Percentiles rank a stretch among this genome's conserved stretches.
Evolutionary conservation across 78 protist species (phyloP).

Genomic region (Dictyostelium brefeldianum): DNA sequence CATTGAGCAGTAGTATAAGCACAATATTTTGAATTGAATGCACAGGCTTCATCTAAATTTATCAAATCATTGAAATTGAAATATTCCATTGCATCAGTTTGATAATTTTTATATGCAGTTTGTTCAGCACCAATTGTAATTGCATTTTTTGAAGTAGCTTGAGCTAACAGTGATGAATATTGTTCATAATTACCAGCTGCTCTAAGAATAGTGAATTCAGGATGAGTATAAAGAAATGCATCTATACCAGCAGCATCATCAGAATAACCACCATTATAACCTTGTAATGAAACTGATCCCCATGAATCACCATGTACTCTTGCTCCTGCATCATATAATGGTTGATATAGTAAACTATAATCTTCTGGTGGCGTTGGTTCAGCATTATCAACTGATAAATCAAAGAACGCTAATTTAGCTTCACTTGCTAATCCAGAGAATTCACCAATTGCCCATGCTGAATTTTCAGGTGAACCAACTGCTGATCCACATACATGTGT

Average conservation of each 20-base stretch:
- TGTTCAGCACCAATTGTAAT: slow-evolving; percentile 52
- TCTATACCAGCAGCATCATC: slow-evolving; percentile 32
- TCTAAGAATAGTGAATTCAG: slow-evolving; percentile 37
- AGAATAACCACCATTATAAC: slow-evolving; percentile 30
- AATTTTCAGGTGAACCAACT: slow-evolving; percentile 37
- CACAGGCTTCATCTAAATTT: neutral
- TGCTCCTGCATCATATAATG: slow-evolving; percentile 64
- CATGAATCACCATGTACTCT: slow-evolving; percentile 79
- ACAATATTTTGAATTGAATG: slow-evolving; percentile 16
- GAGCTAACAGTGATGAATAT: slow-evolving; percentile 29
- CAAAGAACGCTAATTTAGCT: slow-evolving; percentile 63
- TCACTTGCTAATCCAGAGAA: slow-evolving; percentile 54
- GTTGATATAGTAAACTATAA: slow-evolving; percentile 7
- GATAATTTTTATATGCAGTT: slow-evolving; percentile 6
- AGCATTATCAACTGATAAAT: neutral
- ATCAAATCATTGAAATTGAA: neutral
- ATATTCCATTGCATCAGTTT: neutral
- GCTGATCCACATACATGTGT: slow-evolving; percentile 71
- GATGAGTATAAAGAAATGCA: slow-evolving; percentile 8
- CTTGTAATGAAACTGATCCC: slow-evolving; percentile 32
- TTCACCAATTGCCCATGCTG: neutral
- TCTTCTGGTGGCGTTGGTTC: slow-evolving; percentile 32
- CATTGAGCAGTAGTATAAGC: neutral
- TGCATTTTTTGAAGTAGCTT: slow-evolving; percentile 44
- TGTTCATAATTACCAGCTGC: slow-evolving; percentile 66